Evolutionary conservation across 2,329 filamentous ascomycete genomes (phyloP), one percentile per base, ranked within the genome.

Genomic region (Cryphonectria radicalis): DNA sequence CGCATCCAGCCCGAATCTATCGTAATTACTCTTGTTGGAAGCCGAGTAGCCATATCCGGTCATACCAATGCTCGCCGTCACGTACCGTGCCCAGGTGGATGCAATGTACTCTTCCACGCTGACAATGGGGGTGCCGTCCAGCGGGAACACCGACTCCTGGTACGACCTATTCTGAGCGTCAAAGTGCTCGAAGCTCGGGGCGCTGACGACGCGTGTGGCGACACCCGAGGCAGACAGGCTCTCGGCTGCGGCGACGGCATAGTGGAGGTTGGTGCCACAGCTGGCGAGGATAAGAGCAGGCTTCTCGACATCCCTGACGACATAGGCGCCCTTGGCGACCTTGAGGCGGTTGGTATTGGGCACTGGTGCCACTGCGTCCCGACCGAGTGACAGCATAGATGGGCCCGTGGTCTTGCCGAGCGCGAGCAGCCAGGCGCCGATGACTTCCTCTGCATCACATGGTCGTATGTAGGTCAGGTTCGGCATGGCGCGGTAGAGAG

Each of bases 401-500:
- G 46, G 46, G 7, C 46, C 46, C 6, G 46, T 53, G 46, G 46
- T 53, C 46, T 53, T 53, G 46, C 13, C 17, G 7, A 53, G 46
- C 7, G 46, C 46, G 19, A 53, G 46, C 22, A n/a, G 46, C 46
- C 46, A 53, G 46, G 87, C 88, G 17, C 88, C 88, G 1, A 84
- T 84, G 0, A 82, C 83, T 77, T 91, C 89, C 75, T 91, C 87
- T 63, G 82, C 84, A 73, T 91, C 88, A 63, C 83, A 83, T 0
- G 89, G 89, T 0, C 89, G 86, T 69, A 91, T 88, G 76, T 90
- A 90, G 1, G 87, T 79, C 0, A 91, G 73, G 71, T 90, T 90
- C 0, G 88, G 89, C 88, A 91, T 91, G 35, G 88, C 85, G 5
- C 89, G 85, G 77, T 88, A 91, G 2, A 91, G 80, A 0, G 84